These are phyloP conservation scores for Geotrichum reessii DNA, from an alignment of 1,139 yeast species.

Conservation along the genomic window DNA sequence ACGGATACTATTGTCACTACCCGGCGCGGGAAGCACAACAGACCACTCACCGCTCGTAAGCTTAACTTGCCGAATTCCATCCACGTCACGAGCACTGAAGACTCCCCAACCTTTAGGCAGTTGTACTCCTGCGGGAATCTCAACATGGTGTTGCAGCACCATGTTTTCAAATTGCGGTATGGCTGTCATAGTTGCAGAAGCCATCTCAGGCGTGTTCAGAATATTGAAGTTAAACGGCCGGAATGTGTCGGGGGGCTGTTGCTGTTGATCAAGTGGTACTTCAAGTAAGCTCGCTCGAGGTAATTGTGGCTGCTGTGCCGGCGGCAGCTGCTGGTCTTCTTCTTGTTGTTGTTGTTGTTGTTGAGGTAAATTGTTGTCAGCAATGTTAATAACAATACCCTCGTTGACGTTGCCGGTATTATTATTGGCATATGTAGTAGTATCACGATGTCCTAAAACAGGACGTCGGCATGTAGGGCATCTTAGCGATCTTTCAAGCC, in stretches of 20 bases:
- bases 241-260: neutral
- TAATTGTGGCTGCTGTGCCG: neutral
- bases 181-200: neutral
- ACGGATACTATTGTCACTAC: neutral
- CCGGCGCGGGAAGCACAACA: constrained; percentile 12
- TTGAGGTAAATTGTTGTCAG: neutral
- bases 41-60: constrained; percentile 21
- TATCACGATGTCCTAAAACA: constrained; percentile 38
- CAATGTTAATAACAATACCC: neutral
- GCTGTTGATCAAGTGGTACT: neutral
- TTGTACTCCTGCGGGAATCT: constrained; percentile 8
- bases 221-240: neutral
- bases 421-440: neutral
- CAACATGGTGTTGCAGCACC: constrained; percentile 9
- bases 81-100: constrained; percentile 6
- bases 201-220: neutral
- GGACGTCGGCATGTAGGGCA: constrained; percentile 88
- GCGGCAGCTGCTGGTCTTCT: neutral
- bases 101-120: constrained; percentile 16
- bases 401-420: neutral
- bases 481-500: constrained; percentile 86
- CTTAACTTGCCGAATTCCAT: constrained; percentile 18
- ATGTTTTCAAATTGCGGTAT: neutral
- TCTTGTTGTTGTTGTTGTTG: neutral
- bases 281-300: neutral